phyloP scores from a whole-genome alignment of 805 yeast species.

The Phaffomyces antillensis region DNA sequence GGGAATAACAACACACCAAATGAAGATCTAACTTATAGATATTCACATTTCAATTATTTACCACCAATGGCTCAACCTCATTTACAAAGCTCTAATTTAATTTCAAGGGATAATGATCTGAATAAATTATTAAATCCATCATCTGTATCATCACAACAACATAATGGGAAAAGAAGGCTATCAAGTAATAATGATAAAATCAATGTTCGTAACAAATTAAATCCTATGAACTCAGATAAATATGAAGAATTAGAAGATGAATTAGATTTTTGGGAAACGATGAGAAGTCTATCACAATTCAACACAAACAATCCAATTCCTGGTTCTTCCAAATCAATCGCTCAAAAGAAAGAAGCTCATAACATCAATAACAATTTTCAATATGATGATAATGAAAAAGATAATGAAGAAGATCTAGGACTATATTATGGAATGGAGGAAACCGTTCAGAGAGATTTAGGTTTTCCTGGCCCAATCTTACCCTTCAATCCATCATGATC shows the following conservation, averaged over 20 bases:
- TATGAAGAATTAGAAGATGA: slow-evolving; percentile 52
- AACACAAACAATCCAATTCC: slow-evolving; percentile 19
- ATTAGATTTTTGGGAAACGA: slow-evolving; percentile 64
- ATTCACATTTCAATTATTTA: slow-evolving; percentile 66
- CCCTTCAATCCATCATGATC: slow-evolving; percentile 6
- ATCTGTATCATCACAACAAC: not conserved
- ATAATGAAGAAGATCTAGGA: slow-evolving; percentile 1
- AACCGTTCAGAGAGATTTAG: slow-evolving; percentile 1
- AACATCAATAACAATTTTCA: not conserved
- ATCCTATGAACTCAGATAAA: not conserved
- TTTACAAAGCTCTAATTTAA: slow-evolving; percentile 48
- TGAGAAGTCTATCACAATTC: slow-evolving; percentile 47
- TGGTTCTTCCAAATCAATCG: slow-evolving; percentile 8
- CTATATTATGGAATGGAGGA: slow-evolving; percentile 7
- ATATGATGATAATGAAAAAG: not conserved
- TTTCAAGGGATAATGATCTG: slow-evolving; percentile 35
- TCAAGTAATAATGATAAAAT: slow-evolving; percentile 9
- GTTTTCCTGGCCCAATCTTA: slow-evolving; percentile 6
- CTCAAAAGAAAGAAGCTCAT: slow-evolving; percentile 3
- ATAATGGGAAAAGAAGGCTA: slow-evolving; percentile 10
- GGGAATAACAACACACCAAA: slow-evolving; percentile 7
- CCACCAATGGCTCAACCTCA: slow-evolving; percentile 74
- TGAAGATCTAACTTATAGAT: slow-evolving; percentile 40
- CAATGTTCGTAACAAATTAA: too few relatives aligned
- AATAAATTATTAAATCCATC: slow-evolving; percentile 36